Evolutionary conservation across 148 eudicot genomes (phyloP), one percentile per base, ranked within the genome.

Genomic region (Spergularia bocconei): DNA sequence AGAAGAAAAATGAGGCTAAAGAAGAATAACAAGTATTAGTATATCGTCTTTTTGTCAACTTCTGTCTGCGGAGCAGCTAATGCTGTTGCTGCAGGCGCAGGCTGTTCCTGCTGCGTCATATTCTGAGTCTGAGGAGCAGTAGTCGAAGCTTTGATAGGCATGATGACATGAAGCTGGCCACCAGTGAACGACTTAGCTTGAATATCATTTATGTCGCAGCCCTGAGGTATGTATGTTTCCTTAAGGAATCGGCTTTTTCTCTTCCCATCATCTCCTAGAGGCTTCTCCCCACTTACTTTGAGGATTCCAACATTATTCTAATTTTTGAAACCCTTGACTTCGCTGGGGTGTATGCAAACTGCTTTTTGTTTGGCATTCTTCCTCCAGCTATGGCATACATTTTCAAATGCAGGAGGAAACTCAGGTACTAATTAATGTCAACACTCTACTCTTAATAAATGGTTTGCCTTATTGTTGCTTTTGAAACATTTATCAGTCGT

Each of bases 321-420:
- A 25, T 88, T 88, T 67, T 82, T 91, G 11, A 86, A 82, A 80
- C 91, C 13, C 91, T 90, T 65, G 94, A 90, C 77, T 90, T 83
- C 81, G 90, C 91, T 75, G 91, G 94, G 63, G 81, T 86, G 6
- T 88, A 90, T 74, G 91, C 94, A 39, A 90, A 90, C 76, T 90
- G 91, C 81, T 90, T 90, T 81, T 79, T 90, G 25, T 90, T 90
- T 56, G 94, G 91, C 57, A 81, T 90, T 84, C 90, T 90, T 69
- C 91, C 91, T 60, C 94, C 94, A 17, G 78, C 79, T 23, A 88
- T 90, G 91, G 75, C 87, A 21, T 85, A 83, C 75, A 81, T 82
- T 63, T 79, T 77, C 74, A 86, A 86, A 63, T 74, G 79, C 77
- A 75, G 69, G 80, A 75, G 77, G 68, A 84, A 76, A 55, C 78